Evolutionary conservation across 2,329 filamentous ascomycete genomes (phyloP).

Genomic region (Huntiella bhutanensis): DNA sequence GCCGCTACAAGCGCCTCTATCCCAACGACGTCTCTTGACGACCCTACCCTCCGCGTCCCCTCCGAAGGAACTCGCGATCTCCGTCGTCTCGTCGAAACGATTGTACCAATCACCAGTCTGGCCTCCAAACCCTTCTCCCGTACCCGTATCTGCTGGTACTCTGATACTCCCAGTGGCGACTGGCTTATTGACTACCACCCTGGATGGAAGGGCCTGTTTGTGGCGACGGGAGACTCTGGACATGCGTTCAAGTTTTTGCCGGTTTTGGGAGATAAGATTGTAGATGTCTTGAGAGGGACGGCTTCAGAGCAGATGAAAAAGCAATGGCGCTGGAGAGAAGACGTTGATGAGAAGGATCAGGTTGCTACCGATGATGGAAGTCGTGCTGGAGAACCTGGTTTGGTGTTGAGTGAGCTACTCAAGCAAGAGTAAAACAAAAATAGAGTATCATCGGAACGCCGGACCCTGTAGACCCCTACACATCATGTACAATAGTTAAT

Average conservation of each 20-base stretch:
- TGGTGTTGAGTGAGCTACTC: conserved; percentile 21
- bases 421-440: conserved; percentile 11
- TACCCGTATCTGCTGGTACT: conserved; percentile 57
- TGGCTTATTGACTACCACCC: conserved; percentile 57
- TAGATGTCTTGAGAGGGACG: conserved; percentile 31
- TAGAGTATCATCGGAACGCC: neutral
- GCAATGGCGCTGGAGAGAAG: conserved; percentile 45
- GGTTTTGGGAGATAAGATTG: conserved; percentile 42
- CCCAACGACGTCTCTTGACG: conserved; percentile 20
- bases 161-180: conserved; percentile 51
- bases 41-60: conserved; percentile 31
- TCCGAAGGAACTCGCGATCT: conserved; percentile 42
- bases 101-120: conserved; percentile 32
- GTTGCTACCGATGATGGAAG: conserved; percentile 25
- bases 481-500: neutral
- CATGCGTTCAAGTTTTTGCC: conserved; percentile 54
- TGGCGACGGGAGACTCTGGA: conserved; percentile 44
- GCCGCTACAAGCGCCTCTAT: conserved; percentile 16
- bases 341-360: conserved; percentile 1
- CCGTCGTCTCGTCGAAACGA: conserved; percentile 37
- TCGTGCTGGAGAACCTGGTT: conserved; percentile 22
- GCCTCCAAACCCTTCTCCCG: conserved; percentile 39
- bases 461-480: neutral
- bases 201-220: conserved; percentile 34
- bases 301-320: conserved; percentile 31